Conservation (phyloP, 257 asterid genomes). For the Plantago elongata region DNA sequence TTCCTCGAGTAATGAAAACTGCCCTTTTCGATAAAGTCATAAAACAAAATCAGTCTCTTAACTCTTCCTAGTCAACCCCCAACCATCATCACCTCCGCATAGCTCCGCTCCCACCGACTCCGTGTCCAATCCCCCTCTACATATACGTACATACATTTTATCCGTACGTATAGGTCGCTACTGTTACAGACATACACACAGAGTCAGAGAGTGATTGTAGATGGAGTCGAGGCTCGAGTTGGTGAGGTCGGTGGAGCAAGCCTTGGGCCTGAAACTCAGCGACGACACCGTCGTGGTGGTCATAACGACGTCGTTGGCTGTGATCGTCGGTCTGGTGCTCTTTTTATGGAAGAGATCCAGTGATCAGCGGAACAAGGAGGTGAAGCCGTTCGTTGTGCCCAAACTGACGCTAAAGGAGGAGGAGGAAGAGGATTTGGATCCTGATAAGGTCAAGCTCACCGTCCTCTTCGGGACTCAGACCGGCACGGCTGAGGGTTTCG, state of each 20-base stretch:
- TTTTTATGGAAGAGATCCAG: conserved; percentile 60
- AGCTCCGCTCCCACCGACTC: conserved; percentile 12
- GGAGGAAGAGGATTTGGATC: conserved; percentile 50
- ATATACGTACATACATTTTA: not conserved
- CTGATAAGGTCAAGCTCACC: conserved; percentile 50
- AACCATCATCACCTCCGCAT: not conserved
- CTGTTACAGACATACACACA: not conserved
- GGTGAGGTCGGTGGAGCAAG: conserved; percentile 49
- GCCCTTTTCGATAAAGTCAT: not conserved
- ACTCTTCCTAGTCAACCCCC: conserved; percentile 3
- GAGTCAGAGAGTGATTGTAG: not conserved
- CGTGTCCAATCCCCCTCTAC: conserved; percentile 2
- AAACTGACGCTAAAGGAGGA: conserved; percentile 44
- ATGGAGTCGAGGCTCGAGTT: conserved; percentile 52
- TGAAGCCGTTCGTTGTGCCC: conserved; percentile 38
- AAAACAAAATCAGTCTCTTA: not conserved
- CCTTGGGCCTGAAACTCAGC: conserved; percentile 47
- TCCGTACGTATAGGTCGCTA: not conserved
- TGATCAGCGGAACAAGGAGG: conserved; percentile 39
- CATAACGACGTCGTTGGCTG: conserved; percentile 60
- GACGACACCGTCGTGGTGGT: conserved; percentile 39
- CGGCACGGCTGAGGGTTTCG: conserved; percentile 82
- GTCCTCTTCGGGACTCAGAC: conserved; percentile 79
- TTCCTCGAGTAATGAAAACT: too few relatives aligned
- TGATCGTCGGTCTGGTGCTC: conserved; percentile 43